phyloP scores from a whole-genome alignment of 257 asterid genomes.

The Perilla frutescens region DNA sequence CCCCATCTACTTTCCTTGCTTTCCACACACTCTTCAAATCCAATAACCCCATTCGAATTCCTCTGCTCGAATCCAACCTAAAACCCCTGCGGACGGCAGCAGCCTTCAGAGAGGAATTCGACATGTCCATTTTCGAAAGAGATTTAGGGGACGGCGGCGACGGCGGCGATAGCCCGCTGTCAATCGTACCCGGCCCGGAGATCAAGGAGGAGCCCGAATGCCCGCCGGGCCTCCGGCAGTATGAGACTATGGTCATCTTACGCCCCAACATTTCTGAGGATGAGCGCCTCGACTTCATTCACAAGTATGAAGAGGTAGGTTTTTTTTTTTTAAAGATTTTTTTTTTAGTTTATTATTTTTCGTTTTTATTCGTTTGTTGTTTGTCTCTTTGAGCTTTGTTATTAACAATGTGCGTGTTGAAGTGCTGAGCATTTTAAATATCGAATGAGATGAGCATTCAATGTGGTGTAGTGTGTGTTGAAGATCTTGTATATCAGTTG shows the following conservation, averaged over 20 bases:
- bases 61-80: neutral
- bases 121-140: constrained; percentile 15
- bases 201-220: constrained; percentile 31
- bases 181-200: constrained; percentile 19
- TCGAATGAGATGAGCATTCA: too few species aligned
- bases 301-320: constrained; percentile 33
- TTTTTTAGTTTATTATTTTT: neutral
- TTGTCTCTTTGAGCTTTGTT: neutral
- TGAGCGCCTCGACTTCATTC: constrained; percentile 34
- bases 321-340: neutral
- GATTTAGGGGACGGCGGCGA: constrained; percentile 20
- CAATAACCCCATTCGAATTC: constrained; percentile 9
- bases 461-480: too few species aligned
- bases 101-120: constrained; percentile 24
- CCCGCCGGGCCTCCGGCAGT: constrained; percentile 44
- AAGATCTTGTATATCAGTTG: too few species aligned
- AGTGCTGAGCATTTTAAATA: too few species aligned
- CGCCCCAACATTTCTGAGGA: constrained; percentile 41
- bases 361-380: neutral
- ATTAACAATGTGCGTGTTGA: neutral
- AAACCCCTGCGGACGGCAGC: constrained; percentile 23
- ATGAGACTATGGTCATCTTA: constrained; percentile 37
- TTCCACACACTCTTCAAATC: neutral
- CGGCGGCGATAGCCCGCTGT: neutral
- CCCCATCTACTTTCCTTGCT: constrained; percentile 9